Conservation (phyloP, 2,329 filamentous ascomycete species). For the Thielaviopsis musarum region DNA sequence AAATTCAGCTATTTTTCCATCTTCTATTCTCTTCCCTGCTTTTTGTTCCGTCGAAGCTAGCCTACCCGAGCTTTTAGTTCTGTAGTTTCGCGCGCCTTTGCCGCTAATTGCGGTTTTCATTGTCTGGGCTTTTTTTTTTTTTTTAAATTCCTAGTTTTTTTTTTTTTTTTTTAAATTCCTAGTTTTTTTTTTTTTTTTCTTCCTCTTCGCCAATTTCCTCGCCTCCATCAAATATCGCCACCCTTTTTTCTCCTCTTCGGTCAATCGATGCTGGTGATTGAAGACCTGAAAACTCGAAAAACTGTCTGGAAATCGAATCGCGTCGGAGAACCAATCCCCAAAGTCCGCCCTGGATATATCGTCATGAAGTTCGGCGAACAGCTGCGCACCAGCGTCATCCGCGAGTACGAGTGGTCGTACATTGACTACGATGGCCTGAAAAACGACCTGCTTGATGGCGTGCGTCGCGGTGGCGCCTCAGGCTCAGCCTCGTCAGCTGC, state of each 20-base stretch:
- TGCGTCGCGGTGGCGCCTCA: slow-evolving; percentile 22
- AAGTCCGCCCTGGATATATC: slow-evolving; percentile 33
- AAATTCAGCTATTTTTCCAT: not conserved
- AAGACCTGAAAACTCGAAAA: slow-evolving; percentile 29
- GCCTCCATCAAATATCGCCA: not conserved
- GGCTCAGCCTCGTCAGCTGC: slow-evolving; percentile 11
- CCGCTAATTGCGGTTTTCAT: not conserved
- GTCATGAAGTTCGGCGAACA: slow-evolving; percentile 88
- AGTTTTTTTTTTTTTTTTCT: not conserved
- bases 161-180: too few species aligned
- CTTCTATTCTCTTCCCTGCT: not conserved
- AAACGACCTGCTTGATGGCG: slow-evolving; percentile 58
- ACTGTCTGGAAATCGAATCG: slow-evolving; percentile 25
- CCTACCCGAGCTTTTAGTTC: not conserved
- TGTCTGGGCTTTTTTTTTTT: not conserved
- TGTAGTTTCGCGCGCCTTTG: not conserved
- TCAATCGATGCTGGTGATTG: slow-evolving; percentile 33
- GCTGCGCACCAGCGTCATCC: slow-evolving; percentile 85
- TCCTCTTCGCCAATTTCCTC: not conserved
- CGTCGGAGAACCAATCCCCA: slow-evolving; percentile 18
- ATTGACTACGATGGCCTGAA: slow-evolving; percentile 96
- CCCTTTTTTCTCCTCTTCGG: not conserved
- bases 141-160: too few species aligned
- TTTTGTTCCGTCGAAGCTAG: not conserved
- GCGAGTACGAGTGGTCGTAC: slow-evolving; percentile 96